These are phyloP conservation scores for Lactarius trivialis DNA, from an alignment of 768 basidiomycete species.

Conservation along the genomic window DNA sequence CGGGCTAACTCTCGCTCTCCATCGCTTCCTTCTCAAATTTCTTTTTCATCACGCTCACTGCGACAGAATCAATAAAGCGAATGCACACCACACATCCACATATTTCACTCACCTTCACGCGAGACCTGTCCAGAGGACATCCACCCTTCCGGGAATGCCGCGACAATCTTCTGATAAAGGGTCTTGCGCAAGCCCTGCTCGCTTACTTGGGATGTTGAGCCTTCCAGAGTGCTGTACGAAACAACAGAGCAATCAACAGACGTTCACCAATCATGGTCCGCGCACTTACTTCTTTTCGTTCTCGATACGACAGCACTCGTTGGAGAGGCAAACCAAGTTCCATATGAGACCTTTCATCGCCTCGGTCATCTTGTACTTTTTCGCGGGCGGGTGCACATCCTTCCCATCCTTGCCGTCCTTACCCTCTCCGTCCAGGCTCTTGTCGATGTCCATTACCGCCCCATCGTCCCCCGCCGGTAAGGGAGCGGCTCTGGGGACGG, in stretches of 20 bases:
- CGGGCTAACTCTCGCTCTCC: slow-evolving; percentile 43
- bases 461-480: slow-evolving; percentile 26
- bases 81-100: no score
- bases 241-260: neutral
- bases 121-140: slow-evolving; percentile 82
- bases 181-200: slow-evolving; percentile 76
- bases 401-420: slow-evolving; percentile 29
- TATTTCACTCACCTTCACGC: slow-evolving; percentile 60
- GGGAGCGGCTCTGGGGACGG: slow-evolving; percentile 27
- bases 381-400: slow-evolving; percentile 57
- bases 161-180: slow-evolving; percentile 81
- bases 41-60: slow-evolving; percentile 86
- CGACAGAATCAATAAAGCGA: neutral
- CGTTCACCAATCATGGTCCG: neutral
- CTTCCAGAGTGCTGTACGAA: slow-evolving; percentile 45
- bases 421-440: slow-evolving; percentile 29
- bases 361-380: slow-evolving; percentile 76
- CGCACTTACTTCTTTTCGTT: slow-evolving; percentile 55
- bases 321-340: slow-evolving; percentile 74
- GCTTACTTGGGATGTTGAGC: slow-evolving; percentile 63
- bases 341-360: slow-evolving; percentile 73
- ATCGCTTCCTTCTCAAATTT: slow-evolving; percentile 63
- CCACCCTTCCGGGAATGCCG: slow-evolving; percentile 80
- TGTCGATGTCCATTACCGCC: slow-evolving; percentile 22
- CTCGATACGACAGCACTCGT: slow-evolving; percentile 68